These are phyloP conservation scores for Skeletonema marinoi DNA, from an alignment of 108 stramenopile species.

Conservation along the genomic window DNA sequence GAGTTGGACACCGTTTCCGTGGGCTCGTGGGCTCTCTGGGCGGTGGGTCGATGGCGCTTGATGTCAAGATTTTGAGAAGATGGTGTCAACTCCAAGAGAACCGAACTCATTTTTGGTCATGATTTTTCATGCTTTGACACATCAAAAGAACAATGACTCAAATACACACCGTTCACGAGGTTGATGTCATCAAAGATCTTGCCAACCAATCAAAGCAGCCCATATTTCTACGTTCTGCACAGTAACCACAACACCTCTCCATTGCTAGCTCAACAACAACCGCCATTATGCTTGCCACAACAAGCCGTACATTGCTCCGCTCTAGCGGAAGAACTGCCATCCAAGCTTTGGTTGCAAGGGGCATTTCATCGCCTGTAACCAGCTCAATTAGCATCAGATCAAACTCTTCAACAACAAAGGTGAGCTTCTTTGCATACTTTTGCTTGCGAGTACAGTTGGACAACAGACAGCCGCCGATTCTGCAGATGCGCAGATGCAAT, in stretches of 20 bases:
- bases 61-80: too few species aligned
- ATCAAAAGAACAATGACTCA: too few species aligned
- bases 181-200: neutral
- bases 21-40: too few species aligned
- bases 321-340: conserved; percentile 48
- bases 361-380: conserved; percentile 3
- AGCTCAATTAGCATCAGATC: neutral
- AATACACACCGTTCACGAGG: too few species aligned
- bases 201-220: neutral
- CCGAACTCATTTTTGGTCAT: too few species aligned
- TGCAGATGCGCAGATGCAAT: too few species aligned
- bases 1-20: too few species aligned
- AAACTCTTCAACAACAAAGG: neutral
- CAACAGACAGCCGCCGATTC: neutral
- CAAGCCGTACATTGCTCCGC: conserved; percentile 45
- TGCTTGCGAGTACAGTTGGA: neutral
- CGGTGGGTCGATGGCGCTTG: too few species aligned
- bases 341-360: conserved; percentile 46
- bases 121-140: too few species aligned
- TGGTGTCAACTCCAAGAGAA: too few species aligned
- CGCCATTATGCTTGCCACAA: conserved; percentile 42
- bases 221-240: neutral
- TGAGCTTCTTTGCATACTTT: neutral
- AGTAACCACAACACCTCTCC: neutral
- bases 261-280: neutral